Evolutionary conservation across 2,329 filamentous ascomycete species (phyloP), one percentile per base, ranked within the genome.

Genomic region (Westerdykella aurantiaca): DNA sequence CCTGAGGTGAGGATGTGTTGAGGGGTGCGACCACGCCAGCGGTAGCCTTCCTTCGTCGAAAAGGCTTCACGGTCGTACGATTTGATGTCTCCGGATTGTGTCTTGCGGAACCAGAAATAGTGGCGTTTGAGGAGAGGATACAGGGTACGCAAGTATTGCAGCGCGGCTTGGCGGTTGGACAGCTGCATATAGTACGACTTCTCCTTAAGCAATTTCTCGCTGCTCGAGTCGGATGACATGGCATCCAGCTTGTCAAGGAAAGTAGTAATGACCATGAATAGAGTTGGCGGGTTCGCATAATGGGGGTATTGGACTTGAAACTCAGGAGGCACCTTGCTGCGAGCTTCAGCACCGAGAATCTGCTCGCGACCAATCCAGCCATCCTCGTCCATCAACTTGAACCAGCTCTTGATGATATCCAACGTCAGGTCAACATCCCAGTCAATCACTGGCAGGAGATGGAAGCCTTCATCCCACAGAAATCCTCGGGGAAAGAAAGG

Each of bases 291-390:
- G 67, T 98, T 98, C 41, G 93, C 93, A 60, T 96, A 96, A 67
- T 97, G 90, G 18, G 93, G 91, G 63, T 97, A 97, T 63, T 97
- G 93, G 12, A 89, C 80, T 58, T 95, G 90, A 66, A 98, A 98
- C 68, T 97, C 90, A 4, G 76, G 68, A 0, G 93, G 93, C 2
- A 98, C 93, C 69, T 96, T 97, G 76, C 86, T 95, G 50, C 91
- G 83, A 38, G 93, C 93, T 71, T 98, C 93, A 2, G 79, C 70
- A 1, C 93, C 93, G 2, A 98, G 79, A 47, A 98, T 97, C 69
- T 96, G 90, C 72, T 98, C 93, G 41, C 93, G 85, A 3, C 84
- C 88, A 62, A 98, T 97, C 93, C 93, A 98, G 42, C 93, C 93
- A 64, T 97, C 89, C 13, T 93, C 86, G 53, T 98, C 93, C 80